These are phyloP conservation scores for Calonectria naviculata DNA, from an alignment of 2,329 filamentous ascomycete genomes.

Conservation along the genomic window DNA sequence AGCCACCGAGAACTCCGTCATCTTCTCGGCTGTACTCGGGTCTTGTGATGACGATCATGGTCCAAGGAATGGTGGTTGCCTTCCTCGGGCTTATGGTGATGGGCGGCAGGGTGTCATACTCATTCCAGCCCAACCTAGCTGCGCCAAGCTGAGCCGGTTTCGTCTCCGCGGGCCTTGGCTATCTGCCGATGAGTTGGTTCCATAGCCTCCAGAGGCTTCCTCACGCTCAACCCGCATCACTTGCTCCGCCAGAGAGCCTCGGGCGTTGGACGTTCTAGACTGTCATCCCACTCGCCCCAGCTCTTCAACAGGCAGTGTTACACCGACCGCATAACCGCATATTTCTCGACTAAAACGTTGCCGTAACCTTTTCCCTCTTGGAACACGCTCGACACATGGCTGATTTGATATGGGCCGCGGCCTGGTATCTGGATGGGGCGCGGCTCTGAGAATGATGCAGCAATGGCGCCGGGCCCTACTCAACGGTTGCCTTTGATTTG, in stretches of 20 bases:
- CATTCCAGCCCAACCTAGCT: slow-evolving; percentile 26
- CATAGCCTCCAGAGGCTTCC: slow-evolving; percentile 11
- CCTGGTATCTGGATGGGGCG: background rate
- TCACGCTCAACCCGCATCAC: background rate
- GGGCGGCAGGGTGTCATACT: background rate
- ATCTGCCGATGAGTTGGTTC: slow-evolving; percentile 26
- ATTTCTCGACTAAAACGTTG: background rate
- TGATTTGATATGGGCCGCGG: background rate
- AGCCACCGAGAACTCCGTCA: slow-evolving; percentile 21
- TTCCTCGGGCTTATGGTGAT: slow-evolving; percentile 25
- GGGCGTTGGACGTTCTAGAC: background rate
- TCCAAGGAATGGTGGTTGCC: slow-evolving; percentile 31
- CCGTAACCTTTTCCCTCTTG: background rate
- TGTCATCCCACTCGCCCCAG: background rate
- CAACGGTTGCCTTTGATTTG: slow-evolving; percentile 14
- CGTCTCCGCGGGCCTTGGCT: slow-evolving; percentile 7
- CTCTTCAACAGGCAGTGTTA: background rate
- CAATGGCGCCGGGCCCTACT: slow-evolving; percentile 9
- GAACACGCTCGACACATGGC: background rate
- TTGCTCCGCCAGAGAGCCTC: background rate
- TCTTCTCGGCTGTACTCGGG: slow-evolving; percentile 30
- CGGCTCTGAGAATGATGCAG: slow-evolving; percentile 12
- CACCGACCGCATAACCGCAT: slow-evolving; percentile 6
- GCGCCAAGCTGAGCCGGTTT: slow-evolving; percentile 18
- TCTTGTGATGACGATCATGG: slow-evolving; percentile 32